A percentile compares a stretch with the other conserved stretches of the same genome.
Conservation (phyloP, 202 grass and related monocot species). For the Carex sylvatica region DNA sequence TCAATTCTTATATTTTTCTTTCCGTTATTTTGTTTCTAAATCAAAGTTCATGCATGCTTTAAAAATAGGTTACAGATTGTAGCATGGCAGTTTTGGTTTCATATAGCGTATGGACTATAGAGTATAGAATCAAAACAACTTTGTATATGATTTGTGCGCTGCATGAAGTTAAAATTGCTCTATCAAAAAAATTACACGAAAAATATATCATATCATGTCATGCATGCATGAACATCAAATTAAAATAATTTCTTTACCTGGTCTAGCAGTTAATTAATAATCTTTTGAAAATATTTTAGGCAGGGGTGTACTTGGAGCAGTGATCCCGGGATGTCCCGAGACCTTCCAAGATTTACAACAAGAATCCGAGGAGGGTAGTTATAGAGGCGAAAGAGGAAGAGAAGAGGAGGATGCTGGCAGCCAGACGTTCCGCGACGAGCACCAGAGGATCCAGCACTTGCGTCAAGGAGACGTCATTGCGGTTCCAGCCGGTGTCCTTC, state of each 20-base stretch:
- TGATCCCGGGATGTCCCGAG: constrained; percentile 50
- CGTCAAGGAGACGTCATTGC: constrained; percentile 39
- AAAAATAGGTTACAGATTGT: not conserved
- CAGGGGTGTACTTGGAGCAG: constrained; percentile 21
- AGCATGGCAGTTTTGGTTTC: no score
- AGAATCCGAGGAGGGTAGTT: not conserved
- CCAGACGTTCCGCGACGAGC: constrained; percentile 38
- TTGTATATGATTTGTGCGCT: no score
- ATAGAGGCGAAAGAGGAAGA: not conserved
- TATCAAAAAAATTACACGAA: no score
- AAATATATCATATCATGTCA: not conserved
- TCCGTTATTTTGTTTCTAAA: not conserved
- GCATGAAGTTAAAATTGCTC: no score
- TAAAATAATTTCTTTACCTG: not conserved
- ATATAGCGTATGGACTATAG: no score
- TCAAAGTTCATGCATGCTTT: not conserved
- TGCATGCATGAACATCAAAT: not conserved
- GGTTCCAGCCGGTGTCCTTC: constrained; percentile 35
- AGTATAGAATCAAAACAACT: no score
- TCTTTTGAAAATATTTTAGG: constrained; percentile 16
- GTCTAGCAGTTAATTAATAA: not conserved
- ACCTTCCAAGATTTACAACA: constrained; percentile 38
- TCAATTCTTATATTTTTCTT: not conserved
- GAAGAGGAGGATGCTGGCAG: not conserved
- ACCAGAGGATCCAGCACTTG: constrained; percentile 40